Evolutionary conservation across 768 basidiomycete genomes (phyloP), one percentile per base, ranked within the genome.

Genomic region (Trametes villosa): DNA sequence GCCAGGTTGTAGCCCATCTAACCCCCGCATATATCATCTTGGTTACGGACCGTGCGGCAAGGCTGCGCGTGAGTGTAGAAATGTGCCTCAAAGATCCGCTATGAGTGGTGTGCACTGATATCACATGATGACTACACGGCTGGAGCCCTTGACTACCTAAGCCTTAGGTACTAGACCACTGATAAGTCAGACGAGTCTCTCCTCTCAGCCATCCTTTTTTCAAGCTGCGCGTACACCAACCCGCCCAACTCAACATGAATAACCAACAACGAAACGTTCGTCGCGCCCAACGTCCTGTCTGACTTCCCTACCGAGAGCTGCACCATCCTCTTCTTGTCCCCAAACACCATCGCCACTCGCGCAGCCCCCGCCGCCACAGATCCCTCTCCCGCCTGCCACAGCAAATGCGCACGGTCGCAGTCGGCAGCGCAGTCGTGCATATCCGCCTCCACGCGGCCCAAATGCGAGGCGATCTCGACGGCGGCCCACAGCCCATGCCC

Each of bases 1-100:
- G n/a, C 67, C 5, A 69, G 63, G 46, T 55, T 71, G 36, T 70
- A 57, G 74, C 63, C 31, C 34, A 46, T 56, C 9, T 30, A 31
- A 26, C 15, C n/a, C n/a, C n/a, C n/a, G n/a, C n/a, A n/a, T 38
- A 4, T 11, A 38, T 13, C 18, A 38, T 38, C 15, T 38, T 38
- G 36, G 11, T 13, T 50, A 15, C 33, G 24, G 38, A 30, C 27
- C n/a, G n/a, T n/a, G n/a, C n/a, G n/a, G n/a, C n/a, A n/a, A n/a
- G n/a, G n/a, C n/a, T n/a, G n/a, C 5, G 31, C 38, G 17, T 49
- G 38, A 38, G 41, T 26, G 7, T 33, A 20, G 34, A 20, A 46
- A 54, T 46, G 15, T 22, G 20, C 17, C 30, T 45, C 6, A 8
- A 15, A 17, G 9, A 4, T 9, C 22, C 42, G 42, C n/a, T 44